A percentile compares a stretch with the other conserved stretches of the same genome.
phyloP scores from a whole-genome alignment of 306 rosid species.

The Ormosia semicastrata region DNA sequence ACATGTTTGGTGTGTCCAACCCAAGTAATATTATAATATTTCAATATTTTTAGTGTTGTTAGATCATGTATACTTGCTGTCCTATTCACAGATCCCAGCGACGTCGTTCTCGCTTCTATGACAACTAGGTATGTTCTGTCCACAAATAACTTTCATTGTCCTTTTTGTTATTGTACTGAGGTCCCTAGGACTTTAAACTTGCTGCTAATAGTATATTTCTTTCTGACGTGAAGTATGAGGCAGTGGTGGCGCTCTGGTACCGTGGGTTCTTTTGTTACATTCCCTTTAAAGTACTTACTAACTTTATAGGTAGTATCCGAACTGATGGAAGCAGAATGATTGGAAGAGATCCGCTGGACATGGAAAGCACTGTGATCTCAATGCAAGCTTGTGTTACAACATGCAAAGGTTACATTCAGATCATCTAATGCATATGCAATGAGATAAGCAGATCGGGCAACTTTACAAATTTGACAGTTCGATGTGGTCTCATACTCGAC shows the following conservation, averaged over 20 bases:
- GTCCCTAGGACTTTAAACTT: not conserved
- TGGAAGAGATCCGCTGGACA: constrained; percentile 25
- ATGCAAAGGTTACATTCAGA: constrained; percentile 35
- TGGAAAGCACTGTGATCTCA: constrained; percentile 27
- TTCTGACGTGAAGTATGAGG: not conserved
- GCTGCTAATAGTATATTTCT: not conserved
- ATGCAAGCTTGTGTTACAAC: constrained; percentile 19
- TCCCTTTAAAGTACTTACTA: not conserved
- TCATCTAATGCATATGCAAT: constrained; percentile 31
- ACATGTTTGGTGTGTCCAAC: constrained; percentile 4
- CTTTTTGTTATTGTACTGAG: not conserved
- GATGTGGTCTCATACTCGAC: constrained; percentile 16
- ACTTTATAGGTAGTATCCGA: constrained; percentile 26
- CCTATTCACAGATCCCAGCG: constrained; percentile 55
- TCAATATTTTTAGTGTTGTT: not conserved
- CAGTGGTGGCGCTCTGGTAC: not conserved
- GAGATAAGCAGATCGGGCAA: constrained; percentile 29
- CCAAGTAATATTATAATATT: not conserved
- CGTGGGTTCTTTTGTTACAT: not conserved
- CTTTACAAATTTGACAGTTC: constrained; percentile 30
- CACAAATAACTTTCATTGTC: not conserved
- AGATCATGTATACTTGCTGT: constrained; percentile 16
- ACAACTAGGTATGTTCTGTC: constrained; percentile 62
- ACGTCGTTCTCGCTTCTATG: constrained; percentile 69
- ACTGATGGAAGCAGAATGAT: constrained; percentile 25